Percentiles rank a stretch among this genome's conserved stretches.
Evolutionary conservation across 2,329 filamentous ascomycete species (phyloP).

Genomic region (Colletotrichum horii): DNA sequence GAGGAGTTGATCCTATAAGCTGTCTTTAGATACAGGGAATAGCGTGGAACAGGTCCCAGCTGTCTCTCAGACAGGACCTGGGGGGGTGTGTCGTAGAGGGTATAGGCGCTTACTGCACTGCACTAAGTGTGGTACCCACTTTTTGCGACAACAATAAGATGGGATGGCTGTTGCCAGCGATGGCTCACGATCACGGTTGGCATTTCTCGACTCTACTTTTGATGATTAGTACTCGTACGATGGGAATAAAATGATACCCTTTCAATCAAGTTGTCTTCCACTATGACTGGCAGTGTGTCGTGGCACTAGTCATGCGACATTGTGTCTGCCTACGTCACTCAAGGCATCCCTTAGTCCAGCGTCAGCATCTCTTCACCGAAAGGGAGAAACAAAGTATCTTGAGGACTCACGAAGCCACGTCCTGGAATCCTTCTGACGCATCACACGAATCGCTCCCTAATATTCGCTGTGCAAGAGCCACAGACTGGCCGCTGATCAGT

Average conservation of each 20-base stretch:
- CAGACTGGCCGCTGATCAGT: neutral
- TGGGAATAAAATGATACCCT: neutral
- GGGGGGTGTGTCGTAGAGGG: too few species aligned
- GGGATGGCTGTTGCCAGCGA: neutral
- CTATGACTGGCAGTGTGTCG: too few species aligned
- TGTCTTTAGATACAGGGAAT: too few species aligned
- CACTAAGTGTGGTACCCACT: too few species aligned
- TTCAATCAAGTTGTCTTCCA: neutral
- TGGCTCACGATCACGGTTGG: neutral
- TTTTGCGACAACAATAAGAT: too few species aligned
- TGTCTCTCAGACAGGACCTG: too few species aligned
- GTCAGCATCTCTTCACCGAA: neutral
- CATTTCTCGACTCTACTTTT: neutral
- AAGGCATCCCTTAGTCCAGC: neutral
- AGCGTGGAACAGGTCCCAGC: too few species aligned
- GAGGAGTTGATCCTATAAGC: too few species aligned
- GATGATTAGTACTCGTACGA: neutral
- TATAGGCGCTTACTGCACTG: too few species aligned
- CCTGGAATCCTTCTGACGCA: neutral
- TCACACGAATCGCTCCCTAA: neutral
- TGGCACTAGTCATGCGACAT: neutral
- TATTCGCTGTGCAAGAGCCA: neutral
- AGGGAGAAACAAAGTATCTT: neutral
- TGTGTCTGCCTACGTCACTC: neutral
- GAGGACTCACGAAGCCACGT: neutral